Base-by-base conservation (phyloP, 164 flowering plant species). In the Nelumbo lutea region DNA sequence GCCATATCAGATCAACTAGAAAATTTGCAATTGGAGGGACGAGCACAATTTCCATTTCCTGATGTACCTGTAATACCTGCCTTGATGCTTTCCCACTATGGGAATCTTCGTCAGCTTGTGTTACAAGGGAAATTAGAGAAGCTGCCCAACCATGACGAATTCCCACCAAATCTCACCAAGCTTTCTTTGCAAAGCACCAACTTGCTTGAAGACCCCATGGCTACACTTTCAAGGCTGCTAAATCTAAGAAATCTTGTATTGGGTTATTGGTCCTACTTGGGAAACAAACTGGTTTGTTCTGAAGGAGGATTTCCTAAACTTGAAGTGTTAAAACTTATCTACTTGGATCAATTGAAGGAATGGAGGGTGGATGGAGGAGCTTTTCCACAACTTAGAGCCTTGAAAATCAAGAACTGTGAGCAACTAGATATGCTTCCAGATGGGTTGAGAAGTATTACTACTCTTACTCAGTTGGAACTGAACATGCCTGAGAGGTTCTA, bases 291-390 rank as follows among this genome's bases (percentile, higher is more conserved):
- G 68, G 11, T 15, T 6, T 75, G 73, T 48, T 61, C 74, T 39
- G 62, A 52, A 50, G 3, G 4, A 0, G 75, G 70, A 10, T 72
- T 72, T 55, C 75, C 75, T 8, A 61, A 67, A 27, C 75, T 72
- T 42, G 67, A 4, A 8, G 14, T 6, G 13, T 61, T 72, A 6
- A 1, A 15, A 27, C 56, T 72, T 44, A 2, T 42, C 4, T 6
- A 45, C 1, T 44, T 60, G 43, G 9, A 8, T 7, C 3, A 45
- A 8, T 40, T 73, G 15, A n/a, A 43, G 7, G 42, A 46, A n/a
- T 73, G 67, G 75, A 67, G 2, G 41, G 67, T 73, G 41, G 67
- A 73, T 38, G n/a, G 45, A 44, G 75, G 75, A 39, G 75, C 75
- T 6, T 61, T 73, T 67, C 46, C 57, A 6, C 9, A n/a, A 13